Evolutionary conservation across 2,329 filamentous ascomycete species (phyloP).

Genomic region (Lecanicillium sp.): DNA sequence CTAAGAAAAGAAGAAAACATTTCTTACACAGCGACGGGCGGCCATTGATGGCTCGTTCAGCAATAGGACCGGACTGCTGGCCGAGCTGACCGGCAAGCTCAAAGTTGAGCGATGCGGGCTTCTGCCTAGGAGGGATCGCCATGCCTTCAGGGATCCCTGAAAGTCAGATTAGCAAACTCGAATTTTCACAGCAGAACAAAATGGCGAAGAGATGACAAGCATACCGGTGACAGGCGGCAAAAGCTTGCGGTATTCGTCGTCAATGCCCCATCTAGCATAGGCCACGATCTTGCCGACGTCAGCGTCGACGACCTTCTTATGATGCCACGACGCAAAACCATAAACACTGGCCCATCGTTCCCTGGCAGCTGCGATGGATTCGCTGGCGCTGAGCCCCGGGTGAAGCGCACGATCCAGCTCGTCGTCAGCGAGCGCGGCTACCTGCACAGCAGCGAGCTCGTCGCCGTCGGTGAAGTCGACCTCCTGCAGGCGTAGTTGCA

Average conservation of each 20-base stretch:
- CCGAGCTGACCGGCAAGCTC: not conserved
- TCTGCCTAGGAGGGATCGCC: conserved; percentile 1
- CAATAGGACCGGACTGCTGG: not conserved
- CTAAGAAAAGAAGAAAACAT: too few species aligned
- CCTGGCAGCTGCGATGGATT: not conserved
- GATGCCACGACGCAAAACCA: conserved; percentile 4
- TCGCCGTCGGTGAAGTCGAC: conserved; percentile 7
- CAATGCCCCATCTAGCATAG: conserved; percentile 1
- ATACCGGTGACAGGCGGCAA: conserved; percentile 4
- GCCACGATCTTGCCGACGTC: conserved; percentile 1
- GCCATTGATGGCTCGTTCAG: not conserved
- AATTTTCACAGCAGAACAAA: not conserved
- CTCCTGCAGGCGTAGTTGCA: conserved; percentile 1
- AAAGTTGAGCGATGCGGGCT: conserved; percentile 1
- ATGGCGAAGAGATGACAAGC: not conserved
- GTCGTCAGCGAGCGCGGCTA: not conserved
- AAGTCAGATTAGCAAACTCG: too few species aligned
- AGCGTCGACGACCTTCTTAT: conserved; percentile 1
- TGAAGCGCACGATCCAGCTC: not conserved
- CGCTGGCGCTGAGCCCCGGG: not conserved
- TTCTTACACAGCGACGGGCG: conserved; percentile 1
- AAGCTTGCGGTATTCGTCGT: not conserved
- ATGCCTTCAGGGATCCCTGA: conserved; percentile 3
- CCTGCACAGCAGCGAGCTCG: conserved; percentile 2
- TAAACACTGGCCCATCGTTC: conserved; percentile 6